Evolutionary conservation across 345 rosid genomes (phyloP), one percentile per base, ranked within the genome.

Genomic region (Hirschfeldia incana): DNA sequence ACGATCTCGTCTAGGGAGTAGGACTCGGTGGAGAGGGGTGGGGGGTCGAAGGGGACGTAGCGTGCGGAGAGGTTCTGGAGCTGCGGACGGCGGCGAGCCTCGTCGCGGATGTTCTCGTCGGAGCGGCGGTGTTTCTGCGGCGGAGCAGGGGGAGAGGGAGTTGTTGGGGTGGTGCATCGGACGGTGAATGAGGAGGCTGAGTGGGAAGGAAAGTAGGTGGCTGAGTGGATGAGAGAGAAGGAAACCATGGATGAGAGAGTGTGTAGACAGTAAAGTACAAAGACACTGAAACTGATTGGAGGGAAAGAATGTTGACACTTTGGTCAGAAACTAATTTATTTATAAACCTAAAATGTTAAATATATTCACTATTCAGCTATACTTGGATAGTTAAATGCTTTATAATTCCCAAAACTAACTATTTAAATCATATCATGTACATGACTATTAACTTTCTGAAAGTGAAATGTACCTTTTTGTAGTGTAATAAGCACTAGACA

Each of bases 1-100:
- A 90, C 94, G 78, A 92, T 89, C 83, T 92, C 92, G 74, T 92
- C 97, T 30, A 92, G 96, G 0, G 96, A 92, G 84, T 92, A 88
- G 13, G 77, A 88, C 68, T 92, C 97, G 2, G 83, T 36, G 30
- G 89, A 85, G 39, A 49, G 68, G 0, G 84, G 87, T 7, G 72
- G 92, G 6, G 84, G 85, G 74, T 87, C 80, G 81, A 92, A 92
- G 2, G 97, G 96, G 44, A 92, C 89, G 78, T 89, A 90, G 65
- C 84, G 88, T 28, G 97, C 93, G 8, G 90, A 86, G 33, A 89
- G 85, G 62, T 78, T 80, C 67, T 9, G 80, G 33, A 37, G 83
- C n/a, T 7, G 77, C 29, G 68, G 87, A 73, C 72, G 85, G 21
- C 92, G 92, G 28, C 91, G 86, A 10, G 94, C 96, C 21, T 91